Base-by-base conservation (phyloP, 2,329 filamentous ascomycete species). In the Coniochaeta ligniaria region DNA sequence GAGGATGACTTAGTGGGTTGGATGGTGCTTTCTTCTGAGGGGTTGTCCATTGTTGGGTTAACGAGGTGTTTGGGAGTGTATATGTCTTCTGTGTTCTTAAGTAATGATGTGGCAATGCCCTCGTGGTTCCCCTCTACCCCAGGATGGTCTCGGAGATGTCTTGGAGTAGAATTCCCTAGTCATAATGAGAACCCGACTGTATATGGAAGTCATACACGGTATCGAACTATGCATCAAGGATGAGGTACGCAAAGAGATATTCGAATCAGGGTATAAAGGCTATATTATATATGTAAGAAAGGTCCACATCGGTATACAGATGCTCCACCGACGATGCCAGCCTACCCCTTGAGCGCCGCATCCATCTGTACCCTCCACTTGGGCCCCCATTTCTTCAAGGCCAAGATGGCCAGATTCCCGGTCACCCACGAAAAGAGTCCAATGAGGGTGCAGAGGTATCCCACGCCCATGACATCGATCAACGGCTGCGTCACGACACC, bases 361-460 rank as follows among this genome's bases (percentile, higher is more conserved):
- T 90, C 84, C 85, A 91, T 89, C 33, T 73, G 72, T 58, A 75
- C 75, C 67, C 89, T 81, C 89, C 89, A 92, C 66, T 76, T 77
- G 20, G 80, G 75, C 0, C 85, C 85, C 66, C 82, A 87, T 63
- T 75, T 80, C 66, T 79, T 79, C 75, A 93, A 80, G 0, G 82
- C 72, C 73, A 81, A 85, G 24, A 93, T 82, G 17, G 84, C 79
- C 6, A 74, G 68, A 54, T 81, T 82, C 6, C 85, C 83, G 63
- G 80, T 82, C 0, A 83, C 68, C 68, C 89, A 78, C 26, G 82
- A 78, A 59, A 88, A 74, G 45, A 85, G 62, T 14, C 75, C 76
- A 1, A 81, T 60, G 67, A 66, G 82, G 0, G 89, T 92, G 65
- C 91, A 90, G 0, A 93, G 74, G 88, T 89, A 92, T 1, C 90